Evolutionary conservation across 2,329 filamentous ascomycete species (phyloP), one percentile per base, ranked within the genome.

Genomic region (Aspergillus costaricaensis): DNA sequence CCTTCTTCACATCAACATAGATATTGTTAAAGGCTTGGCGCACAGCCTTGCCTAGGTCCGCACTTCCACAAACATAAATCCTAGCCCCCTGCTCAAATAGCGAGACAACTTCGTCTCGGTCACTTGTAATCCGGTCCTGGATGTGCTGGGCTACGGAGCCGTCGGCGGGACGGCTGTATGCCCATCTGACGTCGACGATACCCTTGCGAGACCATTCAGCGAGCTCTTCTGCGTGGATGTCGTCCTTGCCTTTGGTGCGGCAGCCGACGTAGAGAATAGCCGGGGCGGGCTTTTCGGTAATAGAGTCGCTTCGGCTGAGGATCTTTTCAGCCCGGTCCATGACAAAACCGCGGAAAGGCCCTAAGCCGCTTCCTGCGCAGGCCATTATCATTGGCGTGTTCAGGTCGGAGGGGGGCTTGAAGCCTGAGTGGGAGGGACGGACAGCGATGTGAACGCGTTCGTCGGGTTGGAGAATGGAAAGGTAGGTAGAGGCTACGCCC

Each of bases 51-150:
- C 81, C 82, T 1, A 86, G 76, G 14, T 76, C 76, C 4, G 79
- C 76, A 47, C 84, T 85, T 4, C 89, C 89, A 70, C 89, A 91
- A 2, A 90, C 82, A 67, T 85, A 91, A 0, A 89, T 75, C 67
- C 83, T 83, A 0, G 87, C 83, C 0, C 81, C 82, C 5, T 72
- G 63, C 0, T 79, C 73, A 59, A 82, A 85, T 36, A 85, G 65
- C 23, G 76, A 70, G 8, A 77, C 68, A 2, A 83, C 69, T 9
- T 82, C 77, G 15, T 75, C 72, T 0, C 79, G 70, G 23, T 86
- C 82, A 27, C 76, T 73, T 65, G 79, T 80, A 59, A 86, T 65
- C 12, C 79, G 70, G 51, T 86, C 82, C 64, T 85, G 83, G 1
- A 85, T 81, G 62, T 86, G 80, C 62, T 78, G 79, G 0, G 82